A percentile compares a stretch with the other conserved stretches of the same genome.
These are phyloP conservation scores for Hericium coralloides DNA, from an alignment of 768 basidiomycete species.

Conservation along the genomic window DNA sequence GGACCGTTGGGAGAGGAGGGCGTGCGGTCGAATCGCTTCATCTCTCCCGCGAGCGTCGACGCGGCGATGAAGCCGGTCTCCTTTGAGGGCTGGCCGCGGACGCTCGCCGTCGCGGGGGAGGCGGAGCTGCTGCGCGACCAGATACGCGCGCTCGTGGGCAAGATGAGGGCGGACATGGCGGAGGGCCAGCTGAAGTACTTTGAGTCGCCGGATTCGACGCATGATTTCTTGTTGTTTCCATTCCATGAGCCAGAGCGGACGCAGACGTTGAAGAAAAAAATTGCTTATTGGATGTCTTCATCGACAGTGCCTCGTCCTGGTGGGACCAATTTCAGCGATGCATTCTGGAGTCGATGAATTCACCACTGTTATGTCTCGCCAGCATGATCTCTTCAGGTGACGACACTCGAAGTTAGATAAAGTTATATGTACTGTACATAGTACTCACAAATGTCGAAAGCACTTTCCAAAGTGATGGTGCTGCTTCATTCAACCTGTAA, in stretches of 20 bases:
- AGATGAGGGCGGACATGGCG: neutral
- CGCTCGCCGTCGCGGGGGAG: constrained; percentile 2
- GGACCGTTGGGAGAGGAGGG: neutral
- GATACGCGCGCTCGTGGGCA: neutral
- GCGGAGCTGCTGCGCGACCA: constrained; percentile 1
- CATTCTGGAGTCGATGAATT: too few relatives aligned
- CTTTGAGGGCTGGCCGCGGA: constrained; percentile 1
- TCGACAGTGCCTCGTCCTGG: too few relatives aligned
- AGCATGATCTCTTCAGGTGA: too few relatives aligned
- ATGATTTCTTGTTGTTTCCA: constrained; percentile 42
- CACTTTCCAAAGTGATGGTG: too few relatives aligned
- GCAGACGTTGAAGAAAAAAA: constrained; percentile 34
- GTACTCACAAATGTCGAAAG: too few relatives aligned
- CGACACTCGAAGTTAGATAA: too few relatives aligned
- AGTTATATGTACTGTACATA: too few relatives aligned
- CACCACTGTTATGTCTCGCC: too few relatives aligned
- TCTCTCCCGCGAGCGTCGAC: constrained; percentile 5
- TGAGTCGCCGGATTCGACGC: constrained; percentile 18
- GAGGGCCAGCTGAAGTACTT: constrained; percentile 4
- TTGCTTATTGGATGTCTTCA: constrained; percentile 39
- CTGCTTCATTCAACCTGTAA: too few relatives aligned
- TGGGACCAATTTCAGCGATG: too few relatives aligned
- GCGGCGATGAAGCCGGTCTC: neutral
- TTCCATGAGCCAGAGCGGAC: constrained; percentile 48
- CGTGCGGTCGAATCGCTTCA: neutral